Evolutionary conservation across 2,329 filamentous ascomycete species (phyloP).

Genomic region (Aspergillus latus): DNA sequence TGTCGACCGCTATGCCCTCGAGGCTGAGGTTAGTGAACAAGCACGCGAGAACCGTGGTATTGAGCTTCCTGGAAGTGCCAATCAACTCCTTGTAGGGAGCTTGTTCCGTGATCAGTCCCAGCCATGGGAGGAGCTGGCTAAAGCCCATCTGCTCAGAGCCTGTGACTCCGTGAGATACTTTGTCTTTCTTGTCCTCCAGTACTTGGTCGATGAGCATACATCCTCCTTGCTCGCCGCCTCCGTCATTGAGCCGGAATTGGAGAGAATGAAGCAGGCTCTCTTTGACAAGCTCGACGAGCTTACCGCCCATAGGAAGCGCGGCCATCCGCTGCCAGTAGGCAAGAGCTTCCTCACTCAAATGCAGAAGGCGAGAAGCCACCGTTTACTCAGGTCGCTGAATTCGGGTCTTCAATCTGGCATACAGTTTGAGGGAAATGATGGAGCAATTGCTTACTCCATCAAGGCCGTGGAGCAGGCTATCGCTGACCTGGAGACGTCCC

Average conservation of each 20-base stretch:
- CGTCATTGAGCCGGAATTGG: constrained; percentile 25
- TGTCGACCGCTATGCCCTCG: constrained; percentile 5
- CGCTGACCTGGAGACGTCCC: constrained; percentile 2
- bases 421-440: too few species aligned
- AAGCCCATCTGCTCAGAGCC: constrained; percentile 23
- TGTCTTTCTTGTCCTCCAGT: constrained; percentile 24
- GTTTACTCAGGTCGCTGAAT: constrained; percentile 12
- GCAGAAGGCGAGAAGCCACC: constrained; percentile 6
- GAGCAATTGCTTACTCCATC: neutral
- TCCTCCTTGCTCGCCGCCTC: constrained; percentile 18
- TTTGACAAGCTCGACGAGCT: constrained; percentile 27
- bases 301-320: constrained; percentile 22
- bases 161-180: constrained; percentile 27
- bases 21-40: constrained; percentile 28
- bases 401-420: neutral
- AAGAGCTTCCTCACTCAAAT: constrained; percentile 17
- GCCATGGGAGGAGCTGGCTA: constrained; percentile 36
- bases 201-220: constrained; percentile 27
- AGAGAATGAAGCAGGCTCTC: constrained; percentile 20
- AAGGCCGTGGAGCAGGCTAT: constrained; percentile 1
- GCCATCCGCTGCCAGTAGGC: constrained; percentile 26
- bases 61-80: constrained; percentile 38
- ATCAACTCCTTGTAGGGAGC: constrained; percentile 33
- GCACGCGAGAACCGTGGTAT: constrained; percentile 29
- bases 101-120: constrained; percentile 37